Conservation (phyloP, 805 yeast species). For the Hanseniaspora clermontiae region DNA sequence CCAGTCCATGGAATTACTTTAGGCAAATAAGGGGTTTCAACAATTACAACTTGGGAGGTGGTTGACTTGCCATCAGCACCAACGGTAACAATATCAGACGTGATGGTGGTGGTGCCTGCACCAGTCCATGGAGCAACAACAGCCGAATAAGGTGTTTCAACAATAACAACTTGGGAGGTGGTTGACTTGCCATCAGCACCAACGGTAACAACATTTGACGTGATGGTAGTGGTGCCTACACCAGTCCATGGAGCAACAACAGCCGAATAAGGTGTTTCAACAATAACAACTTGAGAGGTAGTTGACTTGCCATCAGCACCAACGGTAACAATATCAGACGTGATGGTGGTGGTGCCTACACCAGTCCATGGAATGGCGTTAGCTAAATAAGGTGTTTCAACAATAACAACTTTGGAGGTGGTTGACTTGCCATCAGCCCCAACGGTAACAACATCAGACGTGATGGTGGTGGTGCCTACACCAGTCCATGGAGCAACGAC, state of each 20-base stretch:
- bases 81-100: no score
- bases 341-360: no score
- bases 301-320: constrained; percentile 15
- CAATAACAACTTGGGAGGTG: no score
- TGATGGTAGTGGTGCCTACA: neutral
- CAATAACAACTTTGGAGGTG: neutral
- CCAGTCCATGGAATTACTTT: no score
- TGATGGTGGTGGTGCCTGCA: constrained; percentile 14
- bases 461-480: no score
- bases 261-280: constrained; percentile 14
- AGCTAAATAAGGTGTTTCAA: neutral
- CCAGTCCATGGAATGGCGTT: neutral
- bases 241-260: neutral
- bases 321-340: neutral
- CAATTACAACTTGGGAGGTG: no score
- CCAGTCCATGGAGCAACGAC: no score
- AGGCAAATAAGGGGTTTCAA: no score
- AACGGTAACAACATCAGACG: neutral
- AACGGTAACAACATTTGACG: neutral
- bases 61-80: no score
- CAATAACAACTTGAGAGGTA: constrained; percentile 13
- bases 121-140: no score
- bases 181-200: constrained; percentile 15
- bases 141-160: no score
- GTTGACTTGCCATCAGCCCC: constrained; percentile 2